phyloP scores from a whole-genome alignment of 495 filamentous ascomycete genomes.

The Penicillium robsamsonii region DNA sequence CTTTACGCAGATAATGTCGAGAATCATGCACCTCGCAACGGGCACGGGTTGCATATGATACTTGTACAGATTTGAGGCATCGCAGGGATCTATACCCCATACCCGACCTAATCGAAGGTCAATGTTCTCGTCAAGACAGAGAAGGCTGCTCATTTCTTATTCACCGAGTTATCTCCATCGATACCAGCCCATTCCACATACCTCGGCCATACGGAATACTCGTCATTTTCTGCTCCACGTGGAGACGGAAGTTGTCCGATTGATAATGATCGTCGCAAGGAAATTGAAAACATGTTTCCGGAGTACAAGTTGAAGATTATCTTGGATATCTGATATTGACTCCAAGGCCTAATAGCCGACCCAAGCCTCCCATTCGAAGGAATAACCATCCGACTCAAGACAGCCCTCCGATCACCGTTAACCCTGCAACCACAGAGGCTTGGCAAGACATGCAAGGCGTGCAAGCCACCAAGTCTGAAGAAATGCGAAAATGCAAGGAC shows the following conservation, averaged over 20 bases:
- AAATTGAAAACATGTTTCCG: too few species aligned
- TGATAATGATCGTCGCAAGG: constrained; percentile 8
- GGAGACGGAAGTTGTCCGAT: constrained; percentile 8
- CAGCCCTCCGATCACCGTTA: constrained; percentile 5
- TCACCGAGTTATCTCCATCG: not conserved
- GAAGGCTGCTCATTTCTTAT: not conserved
- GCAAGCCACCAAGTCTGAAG: not conserved
- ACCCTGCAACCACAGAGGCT: not conserved
- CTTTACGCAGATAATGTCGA: not conserved
- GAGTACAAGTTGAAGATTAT: not conserved
- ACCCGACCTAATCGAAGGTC: not conserved
- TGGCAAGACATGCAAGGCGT: not conserved
- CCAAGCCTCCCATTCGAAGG: constrained; percentile 6
- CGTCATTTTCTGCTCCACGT: constrained; percentile 5
- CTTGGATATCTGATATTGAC: not conserved
- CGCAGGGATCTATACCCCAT: not conserved
- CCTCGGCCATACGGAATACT: not conserved
- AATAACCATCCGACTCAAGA: not conserved
- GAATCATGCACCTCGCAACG: not conserved
- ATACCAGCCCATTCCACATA: not conserved
- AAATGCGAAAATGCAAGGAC: not conserved
- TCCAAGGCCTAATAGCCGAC: too few species aligned
- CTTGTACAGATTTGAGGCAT: not conserved
- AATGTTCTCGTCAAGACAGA: not conserved
- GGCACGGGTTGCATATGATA: not conserved